A percentile compares a stretch with the other conserved stretches of the same genome.
Conservation (phyloP, 176 grass and related monocot species). For the Zoysia pacifica region DNA sequence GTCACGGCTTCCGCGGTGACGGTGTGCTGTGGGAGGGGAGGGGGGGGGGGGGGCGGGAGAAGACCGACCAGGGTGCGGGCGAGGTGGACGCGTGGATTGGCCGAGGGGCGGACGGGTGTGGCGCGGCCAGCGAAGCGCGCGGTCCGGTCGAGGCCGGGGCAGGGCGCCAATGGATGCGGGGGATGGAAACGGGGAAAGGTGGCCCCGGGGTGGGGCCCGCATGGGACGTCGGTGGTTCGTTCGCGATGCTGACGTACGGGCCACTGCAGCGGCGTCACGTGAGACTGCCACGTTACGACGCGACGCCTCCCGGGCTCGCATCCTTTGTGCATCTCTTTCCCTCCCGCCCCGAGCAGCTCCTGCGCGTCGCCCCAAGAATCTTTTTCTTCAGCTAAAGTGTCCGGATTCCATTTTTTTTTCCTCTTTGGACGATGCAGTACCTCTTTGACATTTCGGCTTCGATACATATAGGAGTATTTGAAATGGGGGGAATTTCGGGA, state of each 20-base stretch:
- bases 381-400: conserved; percentile 1
- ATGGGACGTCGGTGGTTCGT: neutral
- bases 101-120: neutral
- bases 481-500: too few relatives aligned
- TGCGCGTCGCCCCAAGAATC: neutral
- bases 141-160: neutral
- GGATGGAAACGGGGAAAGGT: too few relatives aligned
- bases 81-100: conserved; percentile 34
- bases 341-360: too few relatives aligned
- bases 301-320: neutral
- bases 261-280: conserved; percentile 21
- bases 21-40: neutral
- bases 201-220: neutral
- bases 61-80: neutral
- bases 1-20: too few relatives aligned
- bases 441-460: too few relatives aligned
- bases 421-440: too few relatives aligned
- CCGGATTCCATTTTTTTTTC: neutral
- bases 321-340: neutral
- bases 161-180: conserved; percentile 19
- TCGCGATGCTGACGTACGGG: neutral
- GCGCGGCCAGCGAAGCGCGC: neutral
- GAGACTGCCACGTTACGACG: neutral
- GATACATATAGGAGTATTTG: too few relatives aligned
- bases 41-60: too few relatives aligned